Base-by-base conservation (phyloP, 2,329 filamentous ascomycete species). In the Colletotrichum sp. region DNA sequence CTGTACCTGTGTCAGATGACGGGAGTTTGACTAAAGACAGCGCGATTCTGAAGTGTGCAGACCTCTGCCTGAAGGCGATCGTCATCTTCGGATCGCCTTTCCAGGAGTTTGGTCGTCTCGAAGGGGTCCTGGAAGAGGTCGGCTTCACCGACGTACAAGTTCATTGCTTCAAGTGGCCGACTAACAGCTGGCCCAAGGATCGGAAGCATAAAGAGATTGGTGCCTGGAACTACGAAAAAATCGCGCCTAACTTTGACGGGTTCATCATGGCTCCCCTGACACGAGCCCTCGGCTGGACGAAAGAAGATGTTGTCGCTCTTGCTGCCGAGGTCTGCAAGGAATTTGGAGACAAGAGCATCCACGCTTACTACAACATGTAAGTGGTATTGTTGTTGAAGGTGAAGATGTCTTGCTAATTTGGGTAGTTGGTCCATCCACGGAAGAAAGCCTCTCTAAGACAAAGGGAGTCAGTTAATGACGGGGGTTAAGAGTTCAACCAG, bases 401-500 rank as follows among this genome's bases (percentile, higher is more conserved):
- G 3, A 30, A n/a, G 34, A 13, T 1, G 2, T 28, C 3, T 6
- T 26, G 24, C 55, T 58, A 18, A 58, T 18, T 7, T 6, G 6
- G 9, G 5, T 7, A 48, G 18, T 21, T 48, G 38, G 38, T 48
- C 38, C 6, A 7, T 48, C 0, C 10, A 48, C 38, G 38, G 38
- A 48, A 48, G 38, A 48, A 48, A 48, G 6, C 38, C 38, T 48
- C 16, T n/a, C 1, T 43, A 2, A 43, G 38, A 0, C 38, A 12
- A 12, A 12, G 9, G 38, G 0, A 4, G 4, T n/a, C 0, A 3
- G 18, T 12, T 2, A 0, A 4, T n/a, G 0, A 13, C 38, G 4
- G 18, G 3, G 12, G 9, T 48, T 21, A 0, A 1, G 18, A n/a
- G 3, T 12, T n/a, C 21, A 0, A n/a, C 38, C 10, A 6, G 0